These are phyloP conservation scores for Fomitopsis palustris DNA, from an alignment of 1,284 basidiomycete species.

Conservation along the genomic window DNA sequence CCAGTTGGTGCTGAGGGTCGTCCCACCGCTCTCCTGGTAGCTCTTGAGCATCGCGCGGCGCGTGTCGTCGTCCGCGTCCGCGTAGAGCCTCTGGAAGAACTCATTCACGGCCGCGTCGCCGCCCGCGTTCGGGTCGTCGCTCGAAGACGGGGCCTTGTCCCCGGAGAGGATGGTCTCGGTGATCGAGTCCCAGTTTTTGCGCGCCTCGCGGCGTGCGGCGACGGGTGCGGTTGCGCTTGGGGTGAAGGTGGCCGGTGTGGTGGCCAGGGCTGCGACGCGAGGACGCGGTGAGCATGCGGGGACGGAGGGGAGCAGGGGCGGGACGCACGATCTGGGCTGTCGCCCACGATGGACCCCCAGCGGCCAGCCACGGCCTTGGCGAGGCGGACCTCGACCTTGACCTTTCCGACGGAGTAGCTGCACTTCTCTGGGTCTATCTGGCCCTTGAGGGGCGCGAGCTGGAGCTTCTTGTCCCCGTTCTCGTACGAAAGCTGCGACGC, in stretches of 20 bases:
- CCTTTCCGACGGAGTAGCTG: slow-evolving; percentile 69
- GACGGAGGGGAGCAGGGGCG: slow-evolving; percentile 5
- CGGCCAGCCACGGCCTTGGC: slow-evolving; percentile 59
- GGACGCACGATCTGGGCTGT: slow-evolving; percentile 66
- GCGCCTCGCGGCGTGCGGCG: slow-evolving; percentile 32
- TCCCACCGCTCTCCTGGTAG: slow-evolving; percentile 88
- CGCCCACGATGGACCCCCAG: slow-evolving; percentile 78
- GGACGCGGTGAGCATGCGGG: neutral
- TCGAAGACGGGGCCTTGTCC: slow-evolving; percentile 59
- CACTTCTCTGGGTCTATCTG: slow-evolving; percentile 68
- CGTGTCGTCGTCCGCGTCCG: slow-evolving; percentile 85
- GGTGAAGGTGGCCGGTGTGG: slow-evolving; percentile 30
- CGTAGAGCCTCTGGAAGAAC: slow-evolving; percentile 85
- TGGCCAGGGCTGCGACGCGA: neutral
- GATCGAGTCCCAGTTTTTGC: slow-evolving; percentile 83
- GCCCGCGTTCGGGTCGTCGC: slow-evolving; percentile 80
- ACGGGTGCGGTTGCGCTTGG: slow-evolving; percentile 26
- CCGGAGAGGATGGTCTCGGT: slow-evolving; percentile 59
- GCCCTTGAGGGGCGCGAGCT: slow-evolving; percentile 76
- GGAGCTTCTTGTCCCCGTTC: slow-evolving; percentile 59
- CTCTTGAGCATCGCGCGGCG: slow-evolving; percentile 95
- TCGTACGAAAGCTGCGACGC: slow-evolving; percentile 51
- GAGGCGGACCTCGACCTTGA: slow-evolving; percentile 80
- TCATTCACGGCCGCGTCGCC: slow-evolving; percentile 75
- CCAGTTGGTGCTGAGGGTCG: slow-evolving; percentile 93